A percentile compares a stretch with the other conserved stretches of the same genome.
phyloP scores from a whole-genome alignment of 139 green algal species.

The Chlorella sorokiniana region DNA sequence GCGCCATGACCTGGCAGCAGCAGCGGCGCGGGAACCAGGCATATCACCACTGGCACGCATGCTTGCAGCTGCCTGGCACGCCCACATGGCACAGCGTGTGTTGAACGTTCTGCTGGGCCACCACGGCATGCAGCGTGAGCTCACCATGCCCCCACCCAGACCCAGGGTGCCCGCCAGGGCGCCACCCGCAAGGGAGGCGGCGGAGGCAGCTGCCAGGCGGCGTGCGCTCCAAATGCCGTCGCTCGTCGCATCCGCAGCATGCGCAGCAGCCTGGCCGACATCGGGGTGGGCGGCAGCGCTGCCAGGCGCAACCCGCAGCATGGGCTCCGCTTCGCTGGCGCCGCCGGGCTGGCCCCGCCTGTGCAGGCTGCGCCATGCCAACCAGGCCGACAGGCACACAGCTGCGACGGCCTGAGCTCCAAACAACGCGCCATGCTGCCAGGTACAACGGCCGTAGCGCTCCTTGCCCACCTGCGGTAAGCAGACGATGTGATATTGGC shows the following conservation, averaged over 20 bases:
- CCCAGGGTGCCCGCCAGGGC: slow-evolving; percentile 30
- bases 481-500: not conserved
- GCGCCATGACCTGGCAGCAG: not conserved
- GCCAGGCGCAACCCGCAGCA: not conserved
- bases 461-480: slow-evolving; percentile 30
- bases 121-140: not conserved
- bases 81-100: too few species aligned
- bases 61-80: too few species aligned
- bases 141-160: slow-evolving; percentile 49
- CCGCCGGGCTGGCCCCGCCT: not conserved
- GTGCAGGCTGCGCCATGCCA: not conserved
- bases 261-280: not conserved
- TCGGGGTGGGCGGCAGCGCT: not conserved
- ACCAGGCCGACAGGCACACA: not conserved
- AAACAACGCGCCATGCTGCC: slow-evolving; percentile 18
- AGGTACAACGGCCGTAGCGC: slow-evolving; percentile 19
- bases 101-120: too few species aligned
- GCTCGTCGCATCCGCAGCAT: not conserved
- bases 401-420: slow-evolving; percentile 6
- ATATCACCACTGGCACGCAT: too few species aligned
- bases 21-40: too few species aligned
- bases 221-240: not conserved
- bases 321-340: not conserved
- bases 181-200: not conserved
- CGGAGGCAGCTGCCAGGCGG: not conserved